phyloP scores from a whole-genome alignment of 208 protist genomes.

The Vickermania ingenoplastis region DNA sequence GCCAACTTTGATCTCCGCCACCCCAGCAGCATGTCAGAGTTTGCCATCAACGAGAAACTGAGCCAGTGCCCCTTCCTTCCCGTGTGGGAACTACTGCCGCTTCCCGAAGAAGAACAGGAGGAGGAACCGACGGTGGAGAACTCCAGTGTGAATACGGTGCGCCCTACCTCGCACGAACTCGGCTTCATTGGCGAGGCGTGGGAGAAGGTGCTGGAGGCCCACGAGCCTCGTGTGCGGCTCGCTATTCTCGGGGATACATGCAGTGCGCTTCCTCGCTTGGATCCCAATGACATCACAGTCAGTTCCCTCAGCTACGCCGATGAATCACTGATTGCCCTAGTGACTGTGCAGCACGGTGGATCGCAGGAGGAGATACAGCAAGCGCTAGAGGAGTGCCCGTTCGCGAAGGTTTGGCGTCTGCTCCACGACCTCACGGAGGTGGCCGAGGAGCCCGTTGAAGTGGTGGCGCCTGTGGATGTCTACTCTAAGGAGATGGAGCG shows the following conservation, averaged over 20 bases:
- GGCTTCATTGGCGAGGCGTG: neutral
- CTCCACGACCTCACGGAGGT: conserved; percentile 6
- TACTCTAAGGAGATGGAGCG: conserved; percentile 42
- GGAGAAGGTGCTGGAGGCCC: neutral
- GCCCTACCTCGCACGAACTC: neutral
- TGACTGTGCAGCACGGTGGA: conserved; percentile 1
- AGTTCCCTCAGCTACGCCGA: neutral
- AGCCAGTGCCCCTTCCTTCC: conserved; percentile 21
- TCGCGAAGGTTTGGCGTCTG: conserved; percentile 33
- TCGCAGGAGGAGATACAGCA: conserved; percentile 24
- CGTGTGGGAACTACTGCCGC: conserved; percentile 49
- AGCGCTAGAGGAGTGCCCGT: conserved; percentile 30
- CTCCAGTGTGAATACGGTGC: conserved; percentile 4
- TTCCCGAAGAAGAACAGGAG: conserved; percentile 18
- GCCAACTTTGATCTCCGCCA: conserved; percentile 25
- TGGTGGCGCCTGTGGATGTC: neutral
- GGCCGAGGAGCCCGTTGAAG: neutral
- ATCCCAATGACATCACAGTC: neutral
- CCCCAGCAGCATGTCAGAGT: conserved; percentile 17
- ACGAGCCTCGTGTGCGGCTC: neutral
- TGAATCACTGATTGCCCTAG: neutral
- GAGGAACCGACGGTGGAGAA: conserved; percentile 12
- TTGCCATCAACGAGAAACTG: conserved; percentile 25
- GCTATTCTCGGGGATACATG: neutral
- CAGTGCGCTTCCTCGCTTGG: neutral